Conservation (phyloP, 495 filamentous ascomycete species). For the Apodospora peruviana region DNA sequence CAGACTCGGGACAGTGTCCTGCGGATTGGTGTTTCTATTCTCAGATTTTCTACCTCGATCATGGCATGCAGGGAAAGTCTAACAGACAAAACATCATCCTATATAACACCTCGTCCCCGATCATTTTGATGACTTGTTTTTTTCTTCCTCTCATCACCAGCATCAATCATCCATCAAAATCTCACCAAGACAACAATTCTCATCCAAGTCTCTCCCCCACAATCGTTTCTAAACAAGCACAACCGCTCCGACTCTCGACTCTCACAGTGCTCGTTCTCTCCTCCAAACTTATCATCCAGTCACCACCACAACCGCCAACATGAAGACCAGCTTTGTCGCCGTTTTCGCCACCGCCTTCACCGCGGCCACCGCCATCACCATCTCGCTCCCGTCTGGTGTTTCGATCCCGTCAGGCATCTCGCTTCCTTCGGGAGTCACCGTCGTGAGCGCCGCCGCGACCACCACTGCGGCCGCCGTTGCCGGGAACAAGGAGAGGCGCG, state of each 20-base stretch:
- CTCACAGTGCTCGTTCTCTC: too few relatives aligned
- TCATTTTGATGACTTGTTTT: too few relatives aligned
- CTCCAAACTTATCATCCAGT: too few relatives aligned
- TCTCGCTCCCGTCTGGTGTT: constrained; percentile 21
- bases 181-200: background rate
- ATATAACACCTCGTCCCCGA: too few relatives aligned
- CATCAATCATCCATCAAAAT: too few relatives aligned
- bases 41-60: too few relatives aligned
- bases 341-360: constrained; percentile 5
- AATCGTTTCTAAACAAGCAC: background rate
- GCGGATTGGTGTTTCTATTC: too few relatives aligned
- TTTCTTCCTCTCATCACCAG: too few relatives aligned
- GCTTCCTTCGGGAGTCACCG: constrained; percentile 23
- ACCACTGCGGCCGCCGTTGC: constrained; percentile 6
- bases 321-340: constrained; percentile 14
- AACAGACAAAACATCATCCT: too few relatives aligned
- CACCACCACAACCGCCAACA: constrained; percentile 9
- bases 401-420: constrained; percentile 21
- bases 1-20: too few relatives aligned
- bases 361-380: constrained; percentile 17
- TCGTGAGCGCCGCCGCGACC: constrained; percentile 14
- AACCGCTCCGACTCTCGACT: background rate
- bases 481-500: constrained; percentile 2
- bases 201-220: background rate
- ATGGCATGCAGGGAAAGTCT: too few relatives aligned